Base-by-base conservation (phyloP, 2,329 filamentous ascomycete species). In the Fusarium chlamydosporum region DNA sequence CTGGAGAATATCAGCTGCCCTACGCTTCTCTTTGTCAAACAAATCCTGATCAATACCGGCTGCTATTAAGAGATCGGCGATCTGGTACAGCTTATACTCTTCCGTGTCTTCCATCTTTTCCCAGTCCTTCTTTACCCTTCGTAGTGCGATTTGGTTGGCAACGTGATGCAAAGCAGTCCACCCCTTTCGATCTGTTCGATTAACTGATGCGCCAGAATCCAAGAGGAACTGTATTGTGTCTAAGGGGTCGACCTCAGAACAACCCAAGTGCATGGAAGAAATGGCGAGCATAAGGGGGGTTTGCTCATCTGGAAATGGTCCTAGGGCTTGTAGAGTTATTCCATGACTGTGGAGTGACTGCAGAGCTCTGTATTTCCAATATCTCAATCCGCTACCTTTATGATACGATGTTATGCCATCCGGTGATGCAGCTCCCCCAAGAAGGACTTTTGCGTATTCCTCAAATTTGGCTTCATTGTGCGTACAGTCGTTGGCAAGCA, bases 121-220 rank as follows among this genome's bases (percentile, higher is more conserved):
- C 43, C 40, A 41, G 3, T 9, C n/a, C 9, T 50, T 64, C 43
- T 58, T 64, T 5, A n/a, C n/a, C 6, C 61, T 64, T 7, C 43
- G 38, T 2, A 64, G 10, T 7, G 51, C 45, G 26, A 65, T 59
- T 10, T 47, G 38, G n/a, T 59, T 65, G 12, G 61, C 61, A 2
- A 59, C 16, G 7, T 65, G 53, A 26, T 65, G 61, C 9, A 65
- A 29, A 34, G 60, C 61, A 7, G 20, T 59, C 59, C 60, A 59
- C 2, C 60, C 60, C 18, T 35, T 33, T 3, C 27, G 23, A 23
- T 65, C 60, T 3, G 45, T 53, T 23, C 52, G 52, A 13, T 65
- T 65, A 7, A 65, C 16, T 3, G 37, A 51, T 4, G 53, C 40
- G 4, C 60, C 45, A 20, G 52, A 65, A 16, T 46, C 40, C 12